phyloP scores from a whole-genome alignment of 129 eudicot species.

The Artemisia tridentata region DNA sequence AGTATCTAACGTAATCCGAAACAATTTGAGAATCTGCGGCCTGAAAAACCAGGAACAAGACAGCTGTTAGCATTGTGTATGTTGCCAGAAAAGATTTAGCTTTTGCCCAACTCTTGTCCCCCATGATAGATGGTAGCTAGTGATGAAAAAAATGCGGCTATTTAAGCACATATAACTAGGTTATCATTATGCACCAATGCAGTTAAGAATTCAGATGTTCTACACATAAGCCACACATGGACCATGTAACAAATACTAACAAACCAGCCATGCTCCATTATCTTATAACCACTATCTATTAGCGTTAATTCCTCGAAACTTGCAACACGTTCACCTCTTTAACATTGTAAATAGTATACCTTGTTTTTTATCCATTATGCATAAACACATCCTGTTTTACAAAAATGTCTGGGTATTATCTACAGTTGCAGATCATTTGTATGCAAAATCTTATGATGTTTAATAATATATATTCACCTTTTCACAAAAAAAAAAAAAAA shows the following conservation, averaged over 20 bases:
- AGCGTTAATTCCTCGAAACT: not conserved
- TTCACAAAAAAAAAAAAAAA: too few species aligned
- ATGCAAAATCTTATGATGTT: too few species aligned
- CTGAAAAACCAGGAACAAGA: constrained; percentile 36
- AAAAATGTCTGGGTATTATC: too few species aligned
- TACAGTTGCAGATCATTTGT: too few species aligned
- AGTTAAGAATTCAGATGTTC: not conserved
- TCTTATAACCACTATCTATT: not conserved
- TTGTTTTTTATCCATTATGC: too few species aligned
- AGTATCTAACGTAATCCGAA: constrained; percentile 85
- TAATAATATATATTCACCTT: too few species aligned
- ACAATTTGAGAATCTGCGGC: constrained; percentile 94
- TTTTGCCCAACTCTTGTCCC: not conserved
- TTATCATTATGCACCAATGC: not conserved
- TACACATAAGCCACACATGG: constrained; percentile 7
- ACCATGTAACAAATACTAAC: not conserved
- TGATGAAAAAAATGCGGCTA: not conserved
- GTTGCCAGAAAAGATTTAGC: constrained; percentile 2
- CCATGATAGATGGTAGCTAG: not conserved
- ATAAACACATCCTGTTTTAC: too few species aligned
- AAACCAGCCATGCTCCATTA: not conserved
- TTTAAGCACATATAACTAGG: not conserved
- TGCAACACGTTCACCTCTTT: not conserved
- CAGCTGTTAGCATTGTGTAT: constrained; percentile 6
- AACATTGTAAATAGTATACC: too few species aligned